Percentiles rank a stretch among this genome's conserved stretches.
Conservation (phyloP, 2,329 filamentous ascomycete species). For the Fusarium sarcochroum region DNA sequence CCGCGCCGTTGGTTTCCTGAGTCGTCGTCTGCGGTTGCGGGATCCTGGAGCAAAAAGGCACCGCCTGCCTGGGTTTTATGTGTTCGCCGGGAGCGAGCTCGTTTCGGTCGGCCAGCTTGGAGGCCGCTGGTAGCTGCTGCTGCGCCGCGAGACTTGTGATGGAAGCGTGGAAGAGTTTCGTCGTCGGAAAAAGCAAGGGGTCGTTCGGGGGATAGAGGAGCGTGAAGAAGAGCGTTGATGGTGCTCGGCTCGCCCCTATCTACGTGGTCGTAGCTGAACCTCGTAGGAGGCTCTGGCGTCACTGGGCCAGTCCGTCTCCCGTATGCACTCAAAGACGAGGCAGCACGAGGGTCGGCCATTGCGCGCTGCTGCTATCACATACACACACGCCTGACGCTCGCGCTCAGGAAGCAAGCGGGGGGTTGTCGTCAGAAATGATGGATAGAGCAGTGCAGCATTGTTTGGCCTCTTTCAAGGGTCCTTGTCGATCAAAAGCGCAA, state of each 20-base stretch:
- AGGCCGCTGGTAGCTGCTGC: conserved; percentile 31
- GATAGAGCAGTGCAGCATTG: conserved; percentile 40
- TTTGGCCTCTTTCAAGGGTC: conserved; percentile 41
- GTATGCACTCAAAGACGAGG: conserved; percentile 43
- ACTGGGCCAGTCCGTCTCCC: conserved; percentile 47
- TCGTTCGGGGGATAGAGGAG: conserved; percentile 43
- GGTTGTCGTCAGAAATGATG: conserved; percentile 39
- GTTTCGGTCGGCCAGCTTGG: conserved; percentile 45
- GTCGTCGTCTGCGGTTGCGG: conserved; percentile 54
- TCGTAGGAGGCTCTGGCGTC: conserved; percentile 46
- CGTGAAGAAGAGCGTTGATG: conserved; percentile 45
- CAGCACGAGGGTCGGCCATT: conserved; percentile 47
- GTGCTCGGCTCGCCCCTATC: conserved; percentile 45
- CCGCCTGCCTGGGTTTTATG: conserved; percentile 63
- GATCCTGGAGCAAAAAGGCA: conserved; percentile 66
- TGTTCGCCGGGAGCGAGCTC: conserved; percentile 47
- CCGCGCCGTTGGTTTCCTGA: conserved; percentile 49
- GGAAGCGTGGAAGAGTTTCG: conserved; percentile 46
- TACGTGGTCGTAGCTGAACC: conserved; percentile 47
- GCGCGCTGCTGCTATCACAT: conserved; percentile 43
- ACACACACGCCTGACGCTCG: conserved; percentile 39
- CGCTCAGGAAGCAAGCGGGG: conserved; percentile 32
- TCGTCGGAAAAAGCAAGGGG: conserved; percentile 49
- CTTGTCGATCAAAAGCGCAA: conserved; percentile 35
- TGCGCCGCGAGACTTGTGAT: conserved; percentile 36